Evolutionary conservation across 305 asterid species (phyloP).

Genomic region (Rubia peregrina): DNA sequence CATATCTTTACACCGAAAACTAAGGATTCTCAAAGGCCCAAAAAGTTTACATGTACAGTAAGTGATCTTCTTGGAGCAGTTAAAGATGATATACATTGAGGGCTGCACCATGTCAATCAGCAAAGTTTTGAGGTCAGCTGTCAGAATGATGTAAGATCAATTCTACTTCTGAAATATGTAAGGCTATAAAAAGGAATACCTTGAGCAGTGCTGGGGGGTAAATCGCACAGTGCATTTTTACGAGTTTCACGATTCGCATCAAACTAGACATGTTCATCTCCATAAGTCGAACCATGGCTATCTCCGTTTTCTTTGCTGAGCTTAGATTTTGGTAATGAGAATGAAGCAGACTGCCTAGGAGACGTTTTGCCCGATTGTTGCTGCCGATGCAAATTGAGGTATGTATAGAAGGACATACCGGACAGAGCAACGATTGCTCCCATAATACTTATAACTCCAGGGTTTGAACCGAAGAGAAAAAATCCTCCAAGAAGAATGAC

Average conservation of each 20-base stretch:
- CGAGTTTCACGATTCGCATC: neutral
- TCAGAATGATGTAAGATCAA: neutral
- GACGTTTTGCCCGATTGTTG: slow-evolving; percentile 42
- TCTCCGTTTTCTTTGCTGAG: slow-evolving; percentile 67
- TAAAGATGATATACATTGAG: slow-evolving; percentile 12
- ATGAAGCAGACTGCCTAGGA: slow-evolving; percentile 41
- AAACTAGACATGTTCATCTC: slow-evolving; percentile 50
- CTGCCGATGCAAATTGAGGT: slow-evolving; percentile 62
- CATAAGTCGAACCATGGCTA: slow-evolving; percentile 32
- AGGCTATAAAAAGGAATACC: neutral
- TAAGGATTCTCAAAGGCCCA: neutral
- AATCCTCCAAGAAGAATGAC: slow-evolving; percentile 90
- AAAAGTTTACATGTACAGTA: slow-evolving; percentile 7
- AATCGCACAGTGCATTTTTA: slow-evolving; percentile 9
- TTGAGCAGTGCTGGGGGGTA: slow-evolving; percentile 10
- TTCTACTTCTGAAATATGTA: slow-evolving; percentile 8
- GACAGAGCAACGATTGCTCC: slow-evolving; percentile 76
- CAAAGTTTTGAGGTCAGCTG: slow-evolving; percentile 6
- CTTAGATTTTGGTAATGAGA: slow-evolving; percentile 68
- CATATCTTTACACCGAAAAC: neutral
- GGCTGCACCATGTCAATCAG: neutral
- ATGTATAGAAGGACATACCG: slow-evolving; percentile 87
- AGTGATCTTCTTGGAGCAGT: slow-evolving; percentile 5
- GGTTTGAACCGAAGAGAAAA: slow-evolving; percentile 80
- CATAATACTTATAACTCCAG: slow-evolving; percentile 66